These are phyloP conservation scores for Ophiostoma triangulosporum DNA, from an alignment of 2,329 filamentous ascomycete genomes.

Conservation along the genomic window DNA sequence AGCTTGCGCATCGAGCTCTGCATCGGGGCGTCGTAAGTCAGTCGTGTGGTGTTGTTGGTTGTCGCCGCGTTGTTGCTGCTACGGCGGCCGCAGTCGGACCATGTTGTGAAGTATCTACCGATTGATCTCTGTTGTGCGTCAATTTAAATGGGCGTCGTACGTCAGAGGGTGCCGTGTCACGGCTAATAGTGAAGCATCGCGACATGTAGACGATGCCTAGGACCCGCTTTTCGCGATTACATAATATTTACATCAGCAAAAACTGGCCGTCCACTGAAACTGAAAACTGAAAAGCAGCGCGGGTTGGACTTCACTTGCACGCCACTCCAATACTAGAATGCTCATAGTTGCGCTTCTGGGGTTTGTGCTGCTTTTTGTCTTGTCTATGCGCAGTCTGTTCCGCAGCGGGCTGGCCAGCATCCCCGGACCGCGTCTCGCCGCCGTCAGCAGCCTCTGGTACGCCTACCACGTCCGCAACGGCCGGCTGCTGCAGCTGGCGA, in stretches of 20 bases:
- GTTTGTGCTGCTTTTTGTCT: background rate
- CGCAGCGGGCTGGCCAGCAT: slow-evolving; percentile 31
- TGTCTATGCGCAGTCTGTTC: slow-evolving; percentile 24
- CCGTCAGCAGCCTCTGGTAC: slow-evolving; percentile 34
- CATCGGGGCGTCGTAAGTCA: background rate
- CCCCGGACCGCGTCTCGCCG: slow-evolving; percentile 34
- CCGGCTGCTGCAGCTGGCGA: slow-evolving; percentile 26
- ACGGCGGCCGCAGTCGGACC: slow-evolving; percentile 2
- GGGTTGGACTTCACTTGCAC: background rate
- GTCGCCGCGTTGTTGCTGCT: background rate
- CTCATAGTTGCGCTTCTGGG: background rate
- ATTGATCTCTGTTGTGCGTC: background rate
- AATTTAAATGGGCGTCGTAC: background rate
- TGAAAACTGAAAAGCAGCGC: no score
- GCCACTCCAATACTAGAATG: slow-evolving; percentile 1
- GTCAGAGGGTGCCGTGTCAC: background rate
- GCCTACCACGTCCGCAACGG: slow-evolving; percentile 32
- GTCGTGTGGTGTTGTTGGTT: background rate
- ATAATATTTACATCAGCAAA: background rate
- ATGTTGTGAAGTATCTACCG: slow-evolving; percentile 1
- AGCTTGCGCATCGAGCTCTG: slow-evolving; percentile 38
- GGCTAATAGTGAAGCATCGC: background rate
- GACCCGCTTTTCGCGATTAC: background rate
- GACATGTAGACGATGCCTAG: background rate
- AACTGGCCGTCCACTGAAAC: background rate